Conservation (phyloP, 129 eudicot species). For the Dittrichia graveolens region DNA sequence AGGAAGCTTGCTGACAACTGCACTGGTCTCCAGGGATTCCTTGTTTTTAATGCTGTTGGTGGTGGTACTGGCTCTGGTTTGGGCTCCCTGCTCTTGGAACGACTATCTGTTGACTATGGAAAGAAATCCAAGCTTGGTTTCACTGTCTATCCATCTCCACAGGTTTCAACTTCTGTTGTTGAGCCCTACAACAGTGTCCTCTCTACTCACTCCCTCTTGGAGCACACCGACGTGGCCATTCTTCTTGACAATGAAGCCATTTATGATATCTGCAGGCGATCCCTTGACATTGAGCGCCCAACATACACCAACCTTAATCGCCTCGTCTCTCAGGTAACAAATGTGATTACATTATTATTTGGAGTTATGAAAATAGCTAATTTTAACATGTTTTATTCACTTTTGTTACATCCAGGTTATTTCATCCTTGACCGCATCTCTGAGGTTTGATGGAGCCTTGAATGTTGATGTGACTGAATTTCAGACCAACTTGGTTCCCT, state of each 20-base stretch:
- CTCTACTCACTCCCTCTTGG: constrained; percentile 69
- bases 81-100: constrained; percentile 69
- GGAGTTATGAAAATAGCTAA: neutral
- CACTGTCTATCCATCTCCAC: constrained; percentile 74
- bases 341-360: neutral
- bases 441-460: constrained; percentile 70
- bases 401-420: constrained; percentile 41
- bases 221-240: constrained; percentile 70
- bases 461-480: constrained; percentile 73
- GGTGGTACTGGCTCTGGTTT: constrained; percentile 82
- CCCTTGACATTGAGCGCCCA: constrained; percentile 74
- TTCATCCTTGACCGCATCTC: constrained; percentile 67
- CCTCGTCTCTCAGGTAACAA: constrained; percentile 60
- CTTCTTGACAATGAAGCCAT: constrained; percentile 79
- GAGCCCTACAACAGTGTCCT: constrained; percentile 82
- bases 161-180: constrained; percentile 76
- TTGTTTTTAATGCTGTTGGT: constrained; percentile 76
- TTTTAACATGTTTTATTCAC: neutral
- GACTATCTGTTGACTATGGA: constrained; percentile 72
- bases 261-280: constrained; percentile 74
- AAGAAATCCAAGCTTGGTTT: constrained; percentile 74
- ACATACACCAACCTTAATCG: constrained; percentile 77
- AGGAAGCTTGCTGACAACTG: constrained; percentile 78
- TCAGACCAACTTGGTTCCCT: constrained; percentile 75
- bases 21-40: constrained; percentile 78